Evolutionary conservation across 352 stramenopile genomes (phyloP).

Genomic region (Phytophthora ohioensis): DNA sequence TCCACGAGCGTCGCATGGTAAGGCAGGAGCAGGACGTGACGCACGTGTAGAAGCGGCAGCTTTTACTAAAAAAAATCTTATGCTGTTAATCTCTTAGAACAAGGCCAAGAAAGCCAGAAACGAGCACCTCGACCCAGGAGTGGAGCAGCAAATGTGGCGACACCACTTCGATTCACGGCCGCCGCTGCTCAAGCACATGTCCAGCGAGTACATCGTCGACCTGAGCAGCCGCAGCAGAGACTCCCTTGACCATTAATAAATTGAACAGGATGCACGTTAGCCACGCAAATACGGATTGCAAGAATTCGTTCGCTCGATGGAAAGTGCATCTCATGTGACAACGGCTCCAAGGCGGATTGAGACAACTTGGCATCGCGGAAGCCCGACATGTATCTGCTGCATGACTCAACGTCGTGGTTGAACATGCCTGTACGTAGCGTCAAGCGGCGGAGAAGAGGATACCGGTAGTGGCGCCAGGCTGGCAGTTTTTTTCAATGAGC

Average conservation of each 20-base stretch:
- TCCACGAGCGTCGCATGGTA: conserved; percentile 59
- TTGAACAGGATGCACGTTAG: conserved; percentile 11
- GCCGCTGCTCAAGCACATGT: conserved; percentile 39
- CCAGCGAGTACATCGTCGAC: conserved; percentile 43
- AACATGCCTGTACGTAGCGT: too few relatives aligned
- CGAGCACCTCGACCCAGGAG: conserved; percentile 17
- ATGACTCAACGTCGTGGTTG: too few relatives aligned
- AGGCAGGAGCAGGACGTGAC: conserved; percentile 23
- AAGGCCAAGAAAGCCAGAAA: conserved; percentile 26
- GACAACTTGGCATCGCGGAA: background rate
- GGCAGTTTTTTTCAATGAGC: background rate
- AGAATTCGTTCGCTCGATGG: conserved; percentile 13
- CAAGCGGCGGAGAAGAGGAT: too few relatives aligned
- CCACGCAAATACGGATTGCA: conserved; percentile 11
- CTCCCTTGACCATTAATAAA: conserved; percentile 7
- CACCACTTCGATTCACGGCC: conserved; percentile 57
- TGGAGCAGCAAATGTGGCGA: conserved; percentile 45
- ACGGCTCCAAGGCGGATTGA: background rate
- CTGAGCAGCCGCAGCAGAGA: conserved; percentile 29
- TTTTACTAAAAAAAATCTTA: conserved; percentile 18
- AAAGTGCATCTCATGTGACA: background rate
- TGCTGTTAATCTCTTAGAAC: conserved; percentile 23
- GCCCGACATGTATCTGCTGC: too few relatives aligned
- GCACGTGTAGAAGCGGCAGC: conserved; percentile 11
- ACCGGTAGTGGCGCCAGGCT: background rate